Percentiles rank a stretch among this genome's conserved stretches.
Evolutionary conservation across 192 early-diverging fungal species (phyloP).

Genomic region (Linnemannia zychae): DNA sequence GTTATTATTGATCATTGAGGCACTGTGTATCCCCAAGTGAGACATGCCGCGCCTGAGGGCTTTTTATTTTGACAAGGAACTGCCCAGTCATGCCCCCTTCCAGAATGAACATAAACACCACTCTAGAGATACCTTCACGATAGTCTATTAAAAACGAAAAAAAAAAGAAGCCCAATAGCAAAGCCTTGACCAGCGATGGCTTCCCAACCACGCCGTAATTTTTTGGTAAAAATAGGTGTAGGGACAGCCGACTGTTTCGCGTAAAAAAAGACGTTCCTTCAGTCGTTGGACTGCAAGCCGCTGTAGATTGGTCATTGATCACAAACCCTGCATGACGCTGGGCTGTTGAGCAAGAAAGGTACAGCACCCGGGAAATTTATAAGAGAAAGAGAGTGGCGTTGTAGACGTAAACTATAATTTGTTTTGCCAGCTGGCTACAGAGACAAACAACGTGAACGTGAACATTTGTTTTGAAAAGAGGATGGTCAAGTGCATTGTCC

Average conservation of each 20-base stretch:
- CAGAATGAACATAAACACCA: background rate
- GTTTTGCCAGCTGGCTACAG: too few species aligned
- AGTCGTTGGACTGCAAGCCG: background rate
- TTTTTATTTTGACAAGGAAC: too few species aligned
- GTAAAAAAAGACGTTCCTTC: background rate
- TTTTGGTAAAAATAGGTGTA: background rate
- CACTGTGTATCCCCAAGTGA: background rate
- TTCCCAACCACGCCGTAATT: background rate
- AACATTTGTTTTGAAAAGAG: background rate
- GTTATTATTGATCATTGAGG: background rate
- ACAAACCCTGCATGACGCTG: background rate
- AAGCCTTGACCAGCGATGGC: background rate
- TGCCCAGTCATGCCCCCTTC: background rate
- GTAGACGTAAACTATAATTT: too few species aligned
- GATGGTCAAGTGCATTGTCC: background rate
- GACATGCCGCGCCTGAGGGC: background rate
- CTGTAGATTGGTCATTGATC: background rate
- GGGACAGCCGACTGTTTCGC: background rate
- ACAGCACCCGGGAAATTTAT: too few species aligned
- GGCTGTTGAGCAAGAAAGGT: background rate
- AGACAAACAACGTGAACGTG: too few species aligned
- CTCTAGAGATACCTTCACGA: background rate
- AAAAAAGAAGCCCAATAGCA: background rate
- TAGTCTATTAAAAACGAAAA: background rate
- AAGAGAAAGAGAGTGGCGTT: too few species aligned